Evolutionary conservation across 2,329 filamentous ascomycete genomes (phyloP), one percentile per base, ranked within the genome.

Genomic region (Trichoderma hamatum): DNA sequence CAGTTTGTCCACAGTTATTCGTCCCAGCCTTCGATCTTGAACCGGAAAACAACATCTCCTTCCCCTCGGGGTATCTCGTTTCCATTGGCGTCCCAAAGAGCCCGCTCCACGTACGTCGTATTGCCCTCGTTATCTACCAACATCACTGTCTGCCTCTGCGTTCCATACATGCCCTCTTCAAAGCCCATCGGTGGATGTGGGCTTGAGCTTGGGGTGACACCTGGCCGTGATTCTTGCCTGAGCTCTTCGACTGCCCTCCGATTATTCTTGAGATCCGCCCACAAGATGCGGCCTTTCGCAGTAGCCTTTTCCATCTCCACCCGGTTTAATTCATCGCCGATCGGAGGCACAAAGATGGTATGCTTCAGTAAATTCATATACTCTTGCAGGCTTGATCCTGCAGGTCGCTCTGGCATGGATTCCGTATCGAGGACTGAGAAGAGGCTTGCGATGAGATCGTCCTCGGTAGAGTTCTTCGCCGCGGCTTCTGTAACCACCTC

Each of bases 111-210:
- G 73, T 86, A 88, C 0, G 83, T 85, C 21, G 89, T 86, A 43
- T 87, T 87, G 3, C 88, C 88, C 3, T 89, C 82, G 85, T 86
- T 88, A 72, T 89, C 87, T 7, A 90, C 85, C 55, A 90, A 78
- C 16, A 90, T 77, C 16, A 90, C 79, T 0, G 88, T 90, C 79
- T 90, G 88, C 46, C 88, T 80, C 78, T 90, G 88, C 5, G 88
- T 90, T 4, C 88, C 88, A 73, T 90, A 90, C 71, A 88, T 80
- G 1, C 88, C 88, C 5, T 83, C 86, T 75, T 86, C 84, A 72
- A 87, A 88, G 1, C 82, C 82, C 54, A 78, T 82, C 19, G 72
- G 70, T 0, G 71, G 69, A 30, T 59, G 66, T 9, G 51, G 64
- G 28, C 69, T 76, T 11, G 51, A 54, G 28, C 69, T 76, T 67